Conservation (phyloP, 1,284 basidiomycete species). For the Chiua sp. region DNA sequence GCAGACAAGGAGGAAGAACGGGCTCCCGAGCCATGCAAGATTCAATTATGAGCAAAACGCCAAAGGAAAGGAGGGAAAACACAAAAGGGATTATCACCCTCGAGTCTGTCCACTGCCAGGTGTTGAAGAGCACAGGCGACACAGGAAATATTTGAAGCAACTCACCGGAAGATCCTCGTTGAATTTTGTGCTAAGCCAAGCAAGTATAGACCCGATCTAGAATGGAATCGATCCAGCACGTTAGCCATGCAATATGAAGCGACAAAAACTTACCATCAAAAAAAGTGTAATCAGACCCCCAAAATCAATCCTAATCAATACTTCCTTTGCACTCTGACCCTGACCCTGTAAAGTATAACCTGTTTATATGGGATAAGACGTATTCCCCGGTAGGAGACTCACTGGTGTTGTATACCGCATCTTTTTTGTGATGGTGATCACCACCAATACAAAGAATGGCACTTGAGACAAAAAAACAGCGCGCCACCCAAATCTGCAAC, state of each 20-base stretch:
- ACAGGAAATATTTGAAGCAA: not conserved
- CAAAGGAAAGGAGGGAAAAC: slow-evolving; percentile 15
- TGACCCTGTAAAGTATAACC: slow-evolving; percentile 14
- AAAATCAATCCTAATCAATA: slow-evolving; percentile 22
- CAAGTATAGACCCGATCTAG: slow-evolving; percentile 19
- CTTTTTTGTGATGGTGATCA: slow-evolving; percentile 10
- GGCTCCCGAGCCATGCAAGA: slow-evolving; percentile 13
- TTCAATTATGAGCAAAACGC: slow-evolving; percentile 13
- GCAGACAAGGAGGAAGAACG: slow-evolving; percentile 11
- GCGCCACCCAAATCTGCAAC: slow-evolving; percentile 23
- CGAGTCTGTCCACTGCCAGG: slow-evolving; percentile 12
- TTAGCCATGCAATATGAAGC: not conserved
- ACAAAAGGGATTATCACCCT: slow-evolving; percentile 12
- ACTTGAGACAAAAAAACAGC: slow-evolving; percentile 19
- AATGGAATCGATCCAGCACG: not conserved
- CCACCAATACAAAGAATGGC: slow-evolving; percentile 14
- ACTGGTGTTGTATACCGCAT: slow-evolving; percentile 19
- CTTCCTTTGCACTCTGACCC: slow-evolving; percentile 8
- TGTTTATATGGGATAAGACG: no score
- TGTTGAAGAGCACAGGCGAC: not conserved
- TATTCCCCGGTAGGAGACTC: not conserved
- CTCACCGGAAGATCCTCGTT: slow-evolving; percentile 21
- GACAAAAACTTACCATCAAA: not conserved
- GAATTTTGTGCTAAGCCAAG: slow-evolving; percentile 22
- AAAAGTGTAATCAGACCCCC: slow-evolving; percentile 19